Evolutionary conservation across 2,329 filamentous ascomycete species (phyloP), one percentile per base, ranked within the genome.

Genomic region (Harringtonia aguacate): DNA sequence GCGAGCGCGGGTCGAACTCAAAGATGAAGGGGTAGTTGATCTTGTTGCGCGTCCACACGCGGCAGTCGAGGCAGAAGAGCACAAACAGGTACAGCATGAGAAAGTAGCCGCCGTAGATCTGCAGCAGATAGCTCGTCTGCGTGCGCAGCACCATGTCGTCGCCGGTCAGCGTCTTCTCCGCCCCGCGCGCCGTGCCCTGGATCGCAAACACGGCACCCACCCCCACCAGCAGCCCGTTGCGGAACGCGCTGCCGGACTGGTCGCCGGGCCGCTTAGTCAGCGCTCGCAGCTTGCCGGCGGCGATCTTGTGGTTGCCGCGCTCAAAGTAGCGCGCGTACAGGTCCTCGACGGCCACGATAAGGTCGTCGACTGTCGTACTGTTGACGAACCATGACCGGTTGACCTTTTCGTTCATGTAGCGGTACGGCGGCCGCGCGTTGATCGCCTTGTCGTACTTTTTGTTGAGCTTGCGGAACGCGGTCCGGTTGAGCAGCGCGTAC

Each of bases 21-120:
- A 98, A 98, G 53, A 97, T 87, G 61, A 95, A 95, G 43, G 83
- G 77, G 60, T 97, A 97, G 59, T 98, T 98, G 63, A 98, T 86
- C 62, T 90, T 94, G 59, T 82, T 80, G 41, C 68, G 69, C 7
- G 79, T 78, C 87, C 90, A 98, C 15, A 94, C 65, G 45, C 81
- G 79, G 59, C 89, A 94, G 56, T 88, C 81, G 30, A 95, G 56
- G 56, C 84, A 87, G 57, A 97, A 97, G n/a, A 94, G 66, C 10
- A 83, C 67, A 56, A 94, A 82, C 18, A 97, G 69, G 36, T 87
- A 72, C 6, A 94, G 72, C 61, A 86, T 80, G 24, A 97, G 69
- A 54, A 95, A 94, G 60, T 94, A 95, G 2, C 92, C 92, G 12
- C 73, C 92, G 58, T 98, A 98, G 15, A 98, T 78, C 75, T 95